Conservation (phyloP, 345 rosid genomes). For the Hypericum perforatum region DNA sequence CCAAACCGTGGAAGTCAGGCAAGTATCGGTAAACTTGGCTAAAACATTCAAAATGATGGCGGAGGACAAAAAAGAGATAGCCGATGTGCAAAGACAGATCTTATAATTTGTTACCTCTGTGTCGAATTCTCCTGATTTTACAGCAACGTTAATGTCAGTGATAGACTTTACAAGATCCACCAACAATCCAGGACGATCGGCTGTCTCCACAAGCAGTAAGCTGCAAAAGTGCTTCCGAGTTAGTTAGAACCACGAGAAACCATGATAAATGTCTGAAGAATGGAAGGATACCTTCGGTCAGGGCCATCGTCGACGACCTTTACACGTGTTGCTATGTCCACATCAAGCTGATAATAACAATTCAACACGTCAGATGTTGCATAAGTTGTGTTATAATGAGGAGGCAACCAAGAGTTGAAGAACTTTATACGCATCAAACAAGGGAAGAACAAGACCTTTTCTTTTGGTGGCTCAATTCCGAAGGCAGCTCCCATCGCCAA, state of each 20-base stretch:
- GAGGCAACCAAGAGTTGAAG: not conserved
- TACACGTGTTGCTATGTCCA: slow-evolving; percentile 74
- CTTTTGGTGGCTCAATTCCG: slow-evolving; percentile 81
- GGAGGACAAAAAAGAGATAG: no score
- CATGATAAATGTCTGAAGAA: not conserved
- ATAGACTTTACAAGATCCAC: slow-evolving; percentile 78
- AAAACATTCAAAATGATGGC: not conserved
- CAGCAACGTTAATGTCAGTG: slow-evolving; percentile 69
- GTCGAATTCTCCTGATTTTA: slow-evolving; percentile 90
- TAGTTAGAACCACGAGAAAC: not conserved
- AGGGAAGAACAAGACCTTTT: slow-evolving; percentile 41
- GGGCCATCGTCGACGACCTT: slow-evolving; percentile 76
- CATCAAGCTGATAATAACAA: slow-evolving; percentile 59
- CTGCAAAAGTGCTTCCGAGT: slow-evolving; percentile 29
- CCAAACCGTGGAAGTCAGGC: slow-evolving; percentile 1
- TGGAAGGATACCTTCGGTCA: slow-evolving; percentile 44
- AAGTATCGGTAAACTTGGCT: not conserved
- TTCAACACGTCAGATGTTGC: not conserved
- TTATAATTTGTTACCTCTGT: slow-evolving; percentile 46
- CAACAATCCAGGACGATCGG: slow-evolving; percentile 90
- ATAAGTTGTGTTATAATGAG: not conserved
- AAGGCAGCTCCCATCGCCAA: slow-evolving; percentile 97
- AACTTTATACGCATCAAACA: not conserved
- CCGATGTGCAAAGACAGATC: no score
- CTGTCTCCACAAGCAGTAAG: slow-evolving; percentile 77